Percentiles rank a stretch among this genome's conserved stretches.
Conservation (phyloP, 2,329 filamentous ascomycete genomes). For the Cadophora malorum region DNA sequence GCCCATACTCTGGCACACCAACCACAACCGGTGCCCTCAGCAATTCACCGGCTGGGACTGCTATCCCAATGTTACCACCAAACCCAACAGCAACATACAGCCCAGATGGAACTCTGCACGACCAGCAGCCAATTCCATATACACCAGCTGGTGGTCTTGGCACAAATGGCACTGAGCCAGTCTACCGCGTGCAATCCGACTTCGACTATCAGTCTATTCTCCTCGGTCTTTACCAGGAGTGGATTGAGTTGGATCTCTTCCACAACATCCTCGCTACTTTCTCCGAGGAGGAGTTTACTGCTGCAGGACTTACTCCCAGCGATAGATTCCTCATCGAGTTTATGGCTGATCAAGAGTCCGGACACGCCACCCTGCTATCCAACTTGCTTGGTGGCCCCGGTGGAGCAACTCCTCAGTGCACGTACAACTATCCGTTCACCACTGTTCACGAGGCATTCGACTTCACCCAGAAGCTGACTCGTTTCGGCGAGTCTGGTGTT, state of each 20-base stretch:
- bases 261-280: slow-evolving; percentile 76
- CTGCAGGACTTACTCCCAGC: slow-evolving; percentile 69
- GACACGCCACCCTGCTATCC: slow-evolving; percentile 77
- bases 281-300: slow-evolving; percentile 71
- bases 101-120: slow-evolving; percentile 70
- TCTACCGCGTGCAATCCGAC: slow-evolving; percentile 80
- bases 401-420: slow-evolving; percentile 72
- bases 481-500: slow-evolving; percentile 79
- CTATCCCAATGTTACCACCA: slow-evolving; percentile 63
- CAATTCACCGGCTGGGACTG: slow-evolving; percentile 61
- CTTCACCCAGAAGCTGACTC: slow-evolving; percentile 85
- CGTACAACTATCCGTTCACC: slow-evolving; percentile 80
- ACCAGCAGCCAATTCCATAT: slow-evolving; percentile 74
- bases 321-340: slow-evolving; percentile 75
- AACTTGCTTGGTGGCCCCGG: slow-evolving; percentile 73
- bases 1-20: slow-evolving; percentile 68
- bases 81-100: slow-evolving; percentile 73
- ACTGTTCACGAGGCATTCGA: slow-evolving; percentile 81
- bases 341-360: slow-evolving; percentile 79
- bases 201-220: slow-evolving; percentile 81
- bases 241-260: slow-evolving; percentile 85
- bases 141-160: slow-evolving; percentile 75
- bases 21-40: slow-evolving; percentile 74
- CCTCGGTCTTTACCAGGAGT: slow-evolving; percentile 80
- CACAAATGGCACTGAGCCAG: slow-evolving; percentile 77